Conservation (phyloP, 352 stramenopile species). For the Phytophthora nicotianae region DNA sequence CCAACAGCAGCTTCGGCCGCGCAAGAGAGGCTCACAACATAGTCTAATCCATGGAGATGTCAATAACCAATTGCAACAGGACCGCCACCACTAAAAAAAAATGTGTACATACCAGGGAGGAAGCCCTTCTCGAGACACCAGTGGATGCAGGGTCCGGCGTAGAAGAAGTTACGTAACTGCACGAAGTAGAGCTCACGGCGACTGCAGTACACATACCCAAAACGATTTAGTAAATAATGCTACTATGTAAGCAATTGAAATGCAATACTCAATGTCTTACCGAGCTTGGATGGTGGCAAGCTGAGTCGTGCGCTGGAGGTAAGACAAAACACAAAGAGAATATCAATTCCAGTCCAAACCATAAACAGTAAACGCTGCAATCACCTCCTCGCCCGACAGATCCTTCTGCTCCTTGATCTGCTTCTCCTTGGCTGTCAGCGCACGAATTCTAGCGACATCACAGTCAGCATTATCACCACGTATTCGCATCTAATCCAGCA, state of each 20-base stretch:
- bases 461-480: slow-evolving; percentile 1
- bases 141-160: slow-evolving; percentile 79
- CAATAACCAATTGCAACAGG: not conserved
- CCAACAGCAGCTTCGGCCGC: slow-evolving; percentile 68
- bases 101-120: slow-evolving; percentile 53
- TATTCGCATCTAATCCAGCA: not conserved
- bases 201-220: slow-evolving; percentile 26
- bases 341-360: not conserved
- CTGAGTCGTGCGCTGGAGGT: slow-evolving; percentile 35
- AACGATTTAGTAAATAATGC: slow-evolving; percentile 10
- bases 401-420: slow-evolving; percentile 53
- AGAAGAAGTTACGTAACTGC: slow-evolving; percentile 84
- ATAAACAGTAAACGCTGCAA: not conserved
- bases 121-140: slow-evolving; percentile 78
- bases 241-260: not conserved
- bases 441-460: slow-evolving; percentile 49
- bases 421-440: slow-evolving; percentile 64
- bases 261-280: slow-evolving; percentile 26
- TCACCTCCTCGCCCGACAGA: slow-evolving; percentile 54
- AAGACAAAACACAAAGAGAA: not conserved
- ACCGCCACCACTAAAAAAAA: not conserved
- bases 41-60: slow-evolving; percentile 39
- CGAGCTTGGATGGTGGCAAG: slow-evolving; percentile 53
- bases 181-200: slow-evolving; percentile 78
- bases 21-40: slow-evolving; percentile 73